Evolutionary conservation across 2,329 filamentous ascomycete species (phyloP), one percentile per base, ranked within the genome.

Genomic region (Allantophomopsis lycopodina): DNA sequence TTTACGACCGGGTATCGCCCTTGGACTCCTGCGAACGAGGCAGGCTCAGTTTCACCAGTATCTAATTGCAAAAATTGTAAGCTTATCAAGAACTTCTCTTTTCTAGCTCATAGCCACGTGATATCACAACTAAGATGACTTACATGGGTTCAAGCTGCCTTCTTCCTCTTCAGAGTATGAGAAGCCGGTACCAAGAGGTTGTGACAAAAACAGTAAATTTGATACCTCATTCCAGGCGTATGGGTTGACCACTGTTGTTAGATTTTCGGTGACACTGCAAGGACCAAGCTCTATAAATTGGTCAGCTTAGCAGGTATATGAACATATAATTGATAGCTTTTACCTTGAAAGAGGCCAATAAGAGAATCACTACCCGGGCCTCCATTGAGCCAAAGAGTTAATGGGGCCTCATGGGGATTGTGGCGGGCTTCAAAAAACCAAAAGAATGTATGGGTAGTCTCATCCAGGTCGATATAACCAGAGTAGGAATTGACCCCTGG

Each of bases 161-260:
- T 38, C 37, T 15, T 38, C 43, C 39, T 52, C 47, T 12, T 20
- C 35, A 6, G 83, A 80, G 51, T 72, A 76, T 1, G 76, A 80
- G 48, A 80, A 76, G 14, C 73, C 72, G 35, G 82, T 71, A 54
- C 83, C 76, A 41, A 77, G 73, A 10, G 77, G 78, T 66, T 85
- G 66, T 42, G 69, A 66, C 12, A 65, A 48, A 40, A 59, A 65
- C 12, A 66, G 48, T 52, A 75, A 56, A 42, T 75, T 75, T 20
- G 68, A 68, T 40, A 60, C 60, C 38, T 65, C 64, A 50, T 78
- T 74, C 73, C 74, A 82, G 7, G 73, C 71, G 66, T 74, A 81
- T 40, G 73, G 72, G 33, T 61, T 61, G 40, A 68, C 46, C 38
- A 64, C 45, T 13, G 56, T 37, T 8, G 43, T 47, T 2, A 48